Evolutionary conservation across 1,139 yeast genomes (phyloP), one percentile per base, ranked within the genome.

Genomic region (Nadsonia starkeyi-henricii): DNA sequence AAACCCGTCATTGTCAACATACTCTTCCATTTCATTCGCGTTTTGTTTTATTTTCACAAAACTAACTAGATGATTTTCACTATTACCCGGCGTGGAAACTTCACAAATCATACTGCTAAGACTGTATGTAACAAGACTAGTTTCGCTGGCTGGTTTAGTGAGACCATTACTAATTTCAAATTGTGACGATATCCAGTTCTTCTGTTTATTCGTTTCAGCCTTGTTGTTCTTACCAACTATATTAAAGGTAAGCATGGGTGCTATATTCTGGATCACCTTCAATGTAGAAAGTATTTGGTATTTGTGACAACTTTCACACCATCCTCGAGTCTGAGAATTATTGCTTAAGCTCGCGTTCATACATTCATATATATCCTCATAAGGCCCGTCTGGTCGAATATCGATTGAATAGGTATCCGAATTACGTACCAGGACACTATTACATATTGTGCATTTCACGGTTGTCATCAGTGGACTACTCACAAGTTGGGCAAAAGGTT

Each of bases 271-370:
- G 2, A 77, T 74, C 0, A 70, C 65, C 46, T 74, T 72, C 30
- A 70, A 68, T 8, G 75, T 70, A 52, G 79, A 81, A 33, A 81
- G 67, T 7, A 68, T 62, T 55, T 82, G 89, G 45, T 65, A 66
- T 45, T 65, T 65, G 2, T 68, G 63, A 53, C 82, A 77, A 26
- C 62, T 61, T 12, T 71, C 73, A 57, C 82, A 78, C 58, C 73
- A 66, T 2, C 75, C 73, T n/a, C 72, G 65, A 26, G 72, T 68
- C 48, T 74, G 77, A 28, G 54, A 52, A 50, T 65, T 57, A 48
- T 73, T 73, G 52, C 74, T 79, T 69, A 80, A 66, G 1, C 85
- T 74, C 19, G 77, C 70, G 52, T 81, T 84, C 52, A 83, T 67
- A 51, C 77, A 76, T 9, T 78, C 73, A 30, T 78, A 60, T 42